Percentiles rank a stretch among this genome's conserved stretches.
These are phyloP conservation scores for Ceratocystis lukuohia DNA, from an alignment of 2,329 filamentous ascomycete species.

Conservation along the genomic window DNA sequence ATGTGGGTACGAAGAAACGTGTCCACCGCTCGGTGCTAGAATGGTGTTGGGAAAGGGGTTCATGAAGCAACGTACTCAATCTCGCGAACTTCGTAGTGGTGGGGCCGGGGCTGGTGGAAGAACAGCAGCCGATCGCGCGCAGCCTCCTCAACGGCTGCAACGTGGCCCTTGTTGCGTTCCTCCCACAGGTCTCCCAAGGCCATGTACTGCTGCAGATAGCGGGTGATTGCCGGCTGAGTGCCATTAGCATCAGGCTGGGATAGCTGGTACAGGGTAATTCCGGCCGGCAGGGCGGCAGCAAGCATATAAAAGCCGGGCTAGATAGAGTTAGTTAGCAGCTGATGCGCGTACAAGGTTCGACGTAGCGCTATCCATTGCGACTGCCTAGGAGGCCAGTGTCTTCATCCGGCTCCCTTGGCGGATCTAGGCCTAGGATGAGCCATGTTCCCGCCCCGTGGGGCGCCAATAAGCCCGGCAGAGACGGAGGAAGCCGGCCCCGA, in stretches of 20 bases:
- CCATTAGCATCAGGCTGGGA: conserved; percentile 37
- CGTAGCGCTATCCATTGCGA: no score
- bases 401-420: background rate
- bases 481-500: background rate
- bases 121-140: conserved; percentile 45
- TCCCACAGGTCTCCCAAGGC: conserved; percentile 37
- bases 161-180: conserved; percentile 40
- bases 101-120: conserved; percentile 32
- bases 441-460: background rate
- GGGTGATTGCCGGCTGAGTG: conserved; percentile 35
- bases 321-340: background rate
- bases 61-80: conserved; percentile 39
- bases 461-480: background rate
- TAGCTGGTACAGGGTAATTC: conserved; percentile 36
- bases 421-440: background rate
- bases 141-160: conserved; percentile 40
- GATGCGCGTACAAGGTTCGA: no score
- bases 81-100: conserved; percentile 40
- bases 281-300: conserved; percentile 33
- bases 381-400: no score
- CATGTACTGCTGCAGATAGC: conserved; percentile 35
- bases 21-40: no score
- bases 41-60: background rate
- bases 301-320: conserved; percentile 38
- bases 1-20: no score